Base-by-base conservation (phyloP, 306 rosid genomes). In the Quercus glauca region DNA sequence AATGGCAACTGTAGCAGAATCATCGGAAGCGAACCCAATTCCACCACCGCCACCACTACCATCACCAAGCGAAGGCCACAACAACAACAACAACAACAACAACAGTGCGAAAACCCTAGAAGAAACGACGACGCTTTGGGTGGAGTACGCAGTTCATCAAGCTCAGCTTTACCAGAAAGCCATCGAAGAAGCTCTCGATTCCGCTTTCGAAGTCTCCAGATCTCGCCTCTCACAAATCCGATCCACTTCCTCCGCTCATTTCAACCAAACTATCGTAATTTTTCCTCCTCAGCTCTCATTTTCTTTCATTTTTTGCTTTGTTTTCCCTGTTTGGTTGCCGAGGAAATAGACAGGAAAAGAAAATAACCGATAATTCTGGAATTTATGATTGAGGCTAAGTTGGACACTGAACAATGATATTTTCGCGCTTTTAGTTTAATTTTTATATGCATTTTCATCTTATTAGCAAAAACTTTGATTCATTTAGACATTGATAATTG, bases 221-320 rank as follows among this genome's bases (percentile, higher is more conserved):
- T 84, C 89, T 33, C 92, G 92, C 26, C 76, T 94, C 45, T 90
- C 90, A 55, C 90, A 92, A 87, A 90, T 94, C 77, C 91, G 87
- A 11, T 88, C 92, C 64, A 91, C 94, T 41, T 88, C 97, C 75
- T 86, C 90, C 0, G 93, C 90, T 61, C 92, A 92, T 90, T 79
- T 87, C 72, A 74, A 83, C n/a, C 91, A 87, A 18, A 80, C 92
- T 28, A 69, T 87, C 73, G 99, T 94, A 88, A 52, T 56, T 74
- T 41, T 8, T 41, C 45, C 45, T 43, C 74, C 45, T 68, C 64
- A 25, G 17, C 33, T 76, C 9, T 19, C 49, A n/a, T 29, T 4
- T 55, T 6, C 0, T 76, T 19, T 1, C 12, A 0, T 9, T 74
- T 21, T 12, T 1, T 2, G 0, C 53, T 49, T 49, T 10, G 53